These are phyloP conservation scores for Trypanosoma avium DNA, from an alignment of 208 protist genomes.

Conservation along the genomic window DNA sequence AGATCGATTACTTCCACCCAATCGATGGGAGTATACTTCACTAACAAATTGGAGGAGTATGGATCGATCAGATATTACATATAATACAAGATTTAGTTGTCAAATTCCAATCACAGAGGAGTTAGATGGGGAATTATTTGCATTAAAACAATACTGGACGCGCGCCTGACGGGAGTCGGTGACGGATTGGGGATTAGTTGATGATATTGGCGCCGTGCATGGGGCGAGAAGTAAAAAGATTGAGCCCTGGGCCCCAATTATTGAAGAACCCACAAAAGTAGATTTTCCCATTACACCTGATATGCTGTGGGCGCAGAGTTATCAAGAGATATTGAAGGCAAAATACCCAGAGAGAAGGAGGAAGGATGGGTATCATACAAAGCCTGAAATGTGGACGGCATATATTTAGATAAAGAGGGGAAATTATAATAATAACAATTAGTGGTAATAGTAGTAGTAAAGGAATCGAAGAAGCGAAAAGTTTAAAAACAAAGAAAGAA, in stretches of 20 bases:
- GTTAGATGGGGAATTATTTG: slow-evolving; percentile 84
- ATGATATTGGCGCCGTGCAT: slow-evolving; percentile 69
- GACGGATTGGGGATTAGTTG: slow-evolving; percentile 74
- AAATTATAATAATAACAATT: background rate
- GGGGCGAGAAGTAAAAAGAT: slow-evolving; percentile 77
- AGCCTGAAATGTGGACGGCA: slow-evolving; percentile 78
- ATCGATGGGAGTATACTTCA: slow-evolving; percentile 89
- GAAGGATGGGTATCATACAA: slow-evolving; percentile 86
- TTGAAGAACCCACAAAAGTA: slow-evolving; percentile 84
- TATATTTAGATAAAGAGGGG: slow-evolving; percentile 51
- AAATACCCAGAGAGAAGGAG: slow-evolving; percentile 83
- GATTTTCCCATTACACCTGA: slow-evolving; percentile 90
- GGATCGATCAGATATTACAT: slow-evolving; percentile 82
- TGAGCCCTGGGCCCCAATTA: slow-evolving; percentile 86
- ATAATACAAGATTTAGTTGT: slow-evolving; percentile 90
- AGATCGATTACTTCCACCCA: slow-evolving; percentile 77
- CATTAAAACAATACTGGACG: slow-evolving; percentile 87
- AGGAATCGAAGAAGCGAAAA: slow-evolving; percentile 22
- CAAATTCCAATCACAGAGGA: slow-evolving; percentile 86
- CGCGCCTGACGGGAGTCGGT: slow-evolving; percentile 76
- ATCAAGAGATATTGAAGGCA: slow-evolving; percentile 83
- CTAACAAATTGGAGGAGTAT: slow-evolving; percentile 72
- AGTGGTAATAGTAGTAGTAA: background rate
- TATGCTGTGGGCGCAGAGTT: slow-evolving; percentile 87
- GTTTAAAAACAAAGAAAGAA: slow-evolving; percentile 9